A percentile compares a stretch with the other conserved stretches of the same genome.
phyloP scores from a whole-genome alignment of 176 grass and related monocot genomes.

The Oryza meridionalis region DNA sequence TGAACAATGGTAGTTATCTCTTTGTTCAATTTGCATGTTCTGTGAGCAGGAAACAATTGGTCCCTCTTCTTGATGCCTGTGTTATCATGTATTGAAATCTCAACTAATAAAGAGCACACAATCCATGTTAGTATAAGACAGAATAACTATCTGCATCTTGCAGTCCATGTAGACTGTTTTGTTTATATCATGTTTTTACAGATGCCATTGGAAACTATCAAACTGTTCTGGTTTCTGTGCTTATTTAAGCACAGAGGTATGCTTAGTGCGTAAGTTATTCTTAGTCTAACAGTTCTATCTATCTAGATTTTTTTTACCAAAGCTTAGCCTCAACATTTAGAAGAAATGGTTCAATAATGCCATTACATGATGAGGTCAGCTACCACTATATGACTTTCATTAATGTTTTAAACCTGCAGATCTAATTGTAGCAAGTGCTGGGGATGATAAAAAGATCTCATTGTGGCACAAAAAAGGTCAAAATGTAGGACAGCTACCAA shows the following conservation, averaged over 20 bases:
- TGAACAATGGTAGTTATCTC: slow-evolving; percentile 8
- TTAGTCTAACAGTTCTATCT: not conserved
- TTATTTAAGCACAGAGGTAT: not conserved
- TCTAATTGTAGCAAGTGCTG: slow-evolving; percentile 87
- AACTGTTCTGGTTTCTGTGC: not conserved
- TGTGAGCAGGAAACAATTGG: not conserved
- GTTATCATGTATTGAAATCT: not conserved
- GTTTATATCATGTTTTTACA: not conserved
- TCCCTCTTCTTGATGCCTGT: not conserved
- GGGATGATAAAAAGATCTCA: slow-evolving; percentile 97
- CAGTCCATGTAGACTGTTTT: not conserved
- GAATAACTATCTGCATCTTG: slow-evolving; percentile 4
- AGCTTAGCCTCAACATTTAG: slow-evolving; percentile 9
- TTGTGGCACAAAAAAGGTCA: slow-evolving; percentile 92
- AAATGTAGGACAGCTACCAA: slow-evolving; percentile 77
- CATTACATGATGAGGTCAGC: slow-evolving; percentile 17
- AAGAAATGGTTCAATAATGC: slow-evolving; percentile 8
- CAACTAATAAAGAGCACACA: not conserved
- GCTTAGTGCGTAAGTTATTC: not conserved
- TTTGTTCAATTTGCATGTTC: slow-evolving; percentile 13
- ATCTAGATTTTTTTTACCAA: not conserved
- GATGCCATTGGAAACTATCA: not conserved
- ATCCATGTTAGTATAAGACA: slow-evolving; percentile 15
- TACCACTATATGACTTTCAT: slow-evolving; percentile 21
- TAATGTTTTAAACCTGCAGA: slow-evolving; percentile 57